phyloP scores from a whole-genome alignment of 2,329 filamentous ascomycete species.

The Fusarium nisikadoi region DNA sequence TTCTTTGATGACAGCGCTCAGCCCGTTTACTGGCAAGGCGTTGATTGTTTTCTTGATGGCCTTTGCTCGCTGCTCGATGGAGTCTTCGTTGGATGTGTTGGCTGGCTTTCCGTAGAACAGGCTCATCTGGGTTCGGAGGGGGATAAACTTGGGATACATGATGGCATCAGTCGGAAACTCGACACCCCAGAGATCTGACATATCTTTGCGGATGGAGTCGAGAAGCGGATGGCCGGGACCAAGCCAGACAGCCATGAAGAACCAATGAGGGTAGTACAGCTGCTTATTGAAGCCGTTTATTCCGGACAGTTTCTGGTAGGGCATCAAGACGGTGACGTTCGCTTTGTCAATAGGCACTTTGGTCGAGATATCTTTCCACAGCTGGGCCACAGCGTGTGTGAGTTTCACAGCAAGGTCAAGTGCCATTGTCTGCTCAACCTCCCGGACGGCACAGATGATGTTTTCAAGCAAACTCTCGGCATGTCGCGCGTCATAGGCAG shows the following conservation, averaged over 20 bases:
- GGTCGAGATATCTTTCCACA: neutral
- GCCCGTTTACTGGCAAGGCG: fast-evolving
- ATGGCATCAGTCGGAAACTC: fast-evolving
- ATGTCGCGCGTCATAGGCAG: neutral
- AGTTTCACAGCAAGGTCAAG: fast-evolving
- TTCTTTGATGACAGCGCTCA: neutral
- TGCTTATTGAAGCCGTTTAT: fast-evolving
- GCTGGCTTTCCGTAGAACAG: fast-evolving
- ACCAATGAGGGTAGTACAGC: fast-evolving
- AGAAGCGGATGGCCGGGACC: fast-evolving
- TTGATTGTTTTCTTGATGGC: fast-evolving
- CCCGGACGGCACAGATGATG: fast-evolving
- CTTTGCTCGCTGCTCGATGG: neutral
- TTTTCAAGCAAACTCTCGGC: fast-evolving
- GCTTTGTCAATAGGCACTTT: fast-evolving
- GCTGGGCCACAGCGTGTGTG: too few species aligned
- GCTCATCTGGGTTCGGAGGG: fast-evolving
- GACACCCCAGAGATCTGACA: neutral
- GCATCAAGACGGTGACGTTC: neutral
- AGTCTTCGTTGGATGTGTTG: fast-evolving
- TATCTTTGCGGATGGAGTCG: fast-evolving
- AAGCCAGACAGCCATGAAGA: neutral
- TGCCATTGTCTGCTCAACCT: neutral
- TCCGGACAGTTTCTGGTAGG: neutral
- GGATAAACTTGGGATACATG: fast-evolving